Percentiles rank a stretch among this genome's conserved stretches.
These are phyloP conservation scores for Allantophomopsis cytisporea DNA, from an alignment of 2,329 filamentous ascomycete genomes.

Conservation along the genomic window DNA sequence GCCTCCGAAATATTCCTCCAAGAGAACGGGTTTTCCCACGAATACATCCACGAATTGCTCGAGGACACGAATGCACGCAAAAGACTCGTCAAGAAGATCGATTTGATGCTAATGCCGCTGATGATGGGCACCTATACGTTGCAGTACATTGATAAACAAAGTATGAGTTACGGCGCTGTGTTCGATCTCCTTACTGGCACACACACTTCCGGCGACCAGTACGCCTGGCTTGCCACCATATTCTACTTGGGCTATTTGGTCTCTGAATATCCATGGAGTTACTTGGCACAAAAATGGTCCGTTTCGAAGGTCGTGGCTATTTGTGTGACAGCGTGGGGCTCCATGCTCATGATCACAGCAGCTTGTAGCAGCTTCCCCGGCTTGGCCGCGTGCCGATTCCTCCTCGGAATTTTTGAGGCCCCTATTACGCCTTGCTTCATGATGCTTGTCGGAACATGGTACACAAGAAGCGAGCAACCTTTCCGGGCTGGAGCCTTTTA, in stretches of 20 bases:
- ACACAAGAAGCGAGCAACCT: constrained; percentile 53
- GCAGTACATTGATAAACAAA: constrained; percentile 41
- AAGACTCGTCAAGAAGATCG: constrained; percentile 28
- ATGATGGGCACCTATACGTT: constrained; percentile 34
- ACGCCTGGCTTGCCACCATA: constrained; percentile 30
- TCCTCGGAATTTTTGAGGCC: constrained; percentile 52
- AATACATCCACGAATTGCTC: constrained; percentile 28
- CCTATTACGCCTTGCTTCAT: constrained; percentile 56
- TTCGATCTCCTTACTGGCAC: constrained; percentile 28
- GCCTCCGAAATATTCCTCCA: constrained; percentile 32
- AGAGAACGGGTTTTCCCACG: constrained; percentile 28
- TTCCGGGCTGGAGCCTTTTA: constrained; percentile 47
- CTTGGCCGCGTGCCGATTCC: constrained; percentile 47
- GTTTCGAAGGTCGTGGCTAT: constrained; percentile 42
- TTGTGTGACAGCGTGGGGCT: constrained; percentile 34
- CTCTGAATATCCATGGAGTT: not conserved
- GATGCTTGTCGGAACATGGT: constrained; percentile 55
- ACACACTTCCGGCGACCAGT: constrained; percentile 24
- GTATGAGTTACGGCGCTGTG: constrained; percentile 28
- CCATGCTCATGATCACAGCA: constrained; percentile 43
- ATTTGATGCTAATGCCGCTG: constrained; percentile 34
- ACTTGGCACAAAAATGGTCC: not conserved
- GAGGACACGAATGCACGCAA: constrained; percentile 21
- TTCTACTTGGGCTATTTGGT: constrained; percentile 27
- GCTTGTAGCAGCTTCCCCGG: constrained; percentile 42